phyloP scores from a whole-genome alignment of 2,329 filamentous ascomycete species.

The Penicillium hesseltinei region DNA sequence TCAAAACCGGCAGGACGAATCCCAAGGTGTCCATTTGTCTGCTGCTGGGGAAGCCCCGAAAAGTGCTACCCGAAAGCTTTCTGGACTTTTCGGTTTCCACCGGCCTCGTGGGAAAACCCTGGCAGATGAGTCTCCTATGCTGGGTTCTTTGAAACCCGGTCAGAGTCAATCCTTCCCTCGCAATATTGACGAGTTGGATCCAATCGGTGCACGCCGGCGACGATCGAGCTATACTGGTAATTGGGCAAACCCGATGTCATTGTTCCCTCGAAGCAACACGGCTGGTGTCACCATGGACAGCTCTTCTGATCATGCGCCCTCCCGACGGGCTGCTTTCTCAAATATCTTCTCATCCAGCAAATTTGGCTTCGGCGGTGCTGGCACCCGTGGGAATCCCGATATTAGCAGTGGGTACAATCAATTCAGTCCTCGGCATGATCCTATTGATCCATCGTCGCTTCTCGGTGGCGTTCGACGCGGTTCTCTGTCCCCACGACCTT shows the following conservation, averaged over 20 bases:
- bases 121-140: constrained; percentile 56
- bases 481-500: constrained; percentile 48
- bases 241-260: constrained; percentile 52
- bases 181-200: constrained; percentile 52
- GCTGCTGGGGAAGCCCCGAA: constrained; percentile 38
- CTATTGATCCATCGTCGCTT: constrained; percentile 47
- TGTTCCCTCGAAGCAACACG: constrained; percentile 48
- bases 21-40: constrained; percentile 33
- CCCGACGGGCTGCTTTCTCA: constrained; percentile 41
- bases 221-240: constrained; percentile 58
- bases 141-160: constrained; percentile 58
- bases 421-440: constrained; percentile 47
- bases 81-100: constrained; percentile 57
- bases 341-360: constrained; percentile 45
- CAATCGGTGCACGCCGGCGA: constrained; percentile 50
- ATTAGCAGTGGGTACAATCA: constrained; percentile 45
- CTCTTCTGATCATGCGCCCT: constrained; percentile 41
- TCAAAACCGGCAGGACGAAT: constrained; percentile 40
- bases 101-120: constrained; percentile 61
- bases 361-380: constrained; percentile 37
- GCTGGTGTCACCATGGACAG: constrained; percentile 42
- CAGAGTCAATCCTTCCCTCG: constrained; percentile 66
- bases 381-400: constrained; percentile 34
- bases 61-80: constrained; percentile 54
- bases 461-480: constrained; percentile 44